Base-by-base conservation (phyloP, 1,139 yeast genomes). In the Starmera stellimalicola region DNA sequence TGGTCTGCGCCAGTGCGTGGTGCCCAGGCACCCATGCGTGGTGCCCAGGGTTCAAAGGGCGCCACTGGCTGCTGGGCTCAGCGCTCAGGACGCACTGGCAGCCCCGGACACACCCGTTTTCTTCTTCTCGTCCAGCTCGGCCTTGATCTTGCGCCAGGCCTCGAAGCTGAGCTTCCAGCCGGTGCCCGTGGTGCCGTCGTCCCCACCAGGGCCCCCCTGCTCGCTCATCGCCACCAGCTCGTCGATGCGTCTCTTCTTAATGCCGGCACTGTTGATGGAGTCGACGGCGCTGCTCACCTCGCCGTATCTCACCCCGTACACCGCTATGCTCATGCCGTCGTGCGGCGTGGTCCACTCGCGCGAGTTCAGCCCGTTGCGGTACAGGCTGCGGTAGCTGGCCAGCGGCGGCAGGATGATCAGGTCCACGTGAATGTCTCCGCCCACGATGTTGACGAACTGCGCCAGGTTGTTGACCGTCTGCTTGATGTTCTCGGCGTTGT, bases 321-420 rank as follows among this genome's bases (percentile, higher is more conserved):
- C 60, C 9, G 75, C 73, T 37, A 66, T 60, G 18, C 88, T 77
- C 30, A 74, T 67, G 5, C 95, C 95, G 44, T 75, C 79, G 51
- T 84, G 95, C 11, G 57, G 58, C 16, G 63, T 51, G 4, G 53
- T 52, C 96, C 96, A 88, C 2, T 73, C 58, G 35, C 96, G 65
- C 1, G 95, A 76, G 47, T 76, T 73, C 40, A 87, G 58, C 2
- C 83, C 88, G 53, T 81, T 65, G 27, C 81, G 67, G 50, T 57
- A 77, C 27, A 67, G 62, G 2, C 95, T 91, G 17, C 58, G 55
- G 50, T 88, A 88, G 30, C 51, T 45, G 10, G 65, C 65, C 35
- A 88, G 60, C 3, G 73, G 62, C 0, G 97, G 97, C 33, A 88
- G 61, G 16, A 88, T 52, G 15, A 83, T 53, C 7, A 91, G 40